Percentiles rank a stretch among this genome's conserved stretches.
These are phyloP conservation scores for Rehmannia glutinosa DNA, from an alignment of 257 asterid species.

Conservation along the genomic window DNA sequence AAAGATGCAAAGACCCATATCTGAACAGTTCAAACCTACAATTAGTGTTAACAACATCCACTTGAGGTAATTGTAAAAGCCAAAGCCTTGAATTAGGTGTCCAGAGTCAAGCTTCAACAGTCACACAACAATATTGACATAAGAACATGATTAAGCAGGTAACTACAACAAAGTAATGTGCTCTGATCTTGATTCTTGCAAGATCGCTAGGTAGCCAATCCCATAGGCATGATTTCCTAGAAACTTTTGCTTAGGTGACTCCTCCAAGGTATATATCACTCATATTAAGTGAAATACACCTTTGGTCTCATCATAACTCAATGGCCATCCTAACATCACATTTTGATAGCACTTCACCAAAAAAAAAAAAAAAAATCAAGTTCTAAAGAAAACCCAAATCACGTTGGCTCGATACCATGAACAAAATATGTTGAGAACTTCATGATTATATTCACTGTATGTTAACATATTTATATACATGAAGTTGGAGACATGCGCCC, in stretches of 20 bases:
- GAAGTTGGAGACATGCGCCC: too few relatives aligned
- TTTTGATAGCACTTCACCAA: neutral
- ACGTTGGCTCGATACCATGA: too few relatives aligned
- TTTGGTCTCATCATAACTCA: neutral
- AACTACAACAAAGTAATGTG: neutral
- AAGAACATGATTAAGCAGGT: neutral
- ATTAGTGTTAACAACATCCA: neutral
- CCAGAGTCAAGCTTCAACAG: neutral
- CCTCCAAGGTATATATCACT: neutral
- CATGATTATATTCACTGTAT: too few relatives aligned
- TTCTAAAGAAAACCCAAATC: too few relatives aligned
- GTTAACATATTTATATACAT: too few relatives aligned
- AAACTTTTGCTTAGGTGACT: neutral
- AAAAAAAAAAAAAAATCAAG: too few relatives aligned
- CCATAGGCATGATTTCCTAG: neutral
- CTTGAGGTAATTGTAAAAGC: neutral
- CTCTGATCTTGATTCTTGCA: neutral
- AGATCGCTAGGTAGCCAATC: neutral
- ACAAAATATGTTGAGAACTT: too few relatives aligned
- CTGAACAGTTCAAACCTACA: neutral
- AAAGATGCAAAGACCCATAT: conserved; percentile 3
- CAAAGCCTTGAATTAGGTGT: neutral
- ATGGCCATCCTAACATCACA: neutral
- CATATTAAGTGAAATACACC: too few relatives aligned
- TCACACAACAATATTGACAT: neutral